phyloP scores from a whole-genome alignment of 2,329 filamentous ascomycete species.

The Taxawa tesnikishii region DNA sequence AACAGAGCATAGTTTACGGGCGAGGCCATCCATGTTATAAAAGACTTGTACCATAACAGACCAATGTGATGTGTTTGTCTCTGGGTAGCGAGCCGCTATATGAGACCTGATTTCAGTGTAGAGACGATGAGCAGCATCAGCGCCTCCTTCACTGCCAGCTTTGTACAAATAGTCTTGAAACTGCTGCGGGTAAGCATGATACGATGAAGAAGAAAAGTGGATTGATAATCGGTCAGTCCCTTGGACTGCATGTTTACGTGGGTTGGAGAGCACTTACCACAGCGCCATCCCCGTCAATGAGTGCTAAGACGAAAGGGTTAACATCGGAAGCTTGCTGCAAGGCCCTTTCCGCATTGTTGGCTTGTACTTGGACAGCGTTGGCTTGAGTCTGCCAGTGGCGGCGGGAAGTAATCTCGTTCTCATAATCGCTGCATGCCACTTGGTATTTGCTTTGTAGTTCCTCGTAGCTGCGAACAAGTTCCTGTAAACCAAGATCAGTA shows the following conservation, averaged over 20 bases:
- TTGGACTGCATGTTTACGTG: background rate
- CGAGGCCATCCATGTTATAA: conserved; percentile 33
- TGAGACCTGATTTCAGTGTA: conserved; percentile 28
- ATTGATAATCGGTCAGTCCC: too few relatives aligned
- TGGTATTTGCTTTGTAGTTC: conserved; percentile 19
- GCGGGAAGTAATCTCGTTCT: conserved; percentile 22
- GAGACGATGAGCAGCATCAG: conserved; percentile 32
- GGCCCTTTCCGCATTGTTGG: too few relatives aligned
- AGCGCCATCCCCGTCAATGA: conserved; percentile 39
- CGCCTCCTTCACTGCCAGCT: conserved; percentile 30
- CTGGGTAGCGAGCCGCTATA: conserved; percentile 26
- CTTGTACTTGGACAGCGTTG: conserved; percentile 3
- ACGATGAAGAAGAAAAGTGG: too few relatives aligned
- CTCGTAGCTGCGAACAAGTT: conserved; percentile 18
- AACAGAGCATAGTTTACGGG: conserved; percentile 26
- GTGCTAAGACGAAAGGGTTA: conserved; percentile 31
- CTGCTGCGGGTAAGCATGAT: conserved; percentile 14
- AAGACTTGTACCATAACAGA: conserved; percentile 34
- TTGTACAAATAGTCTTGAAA: conserved; percentile 32
- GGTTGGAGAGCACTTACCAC: conserved; percentile 20
- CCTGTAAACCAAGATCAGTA: too few relatives aligned
- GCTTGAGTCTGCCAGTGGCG: conserved; percentile 19
- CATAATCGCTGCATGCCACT: conserved; percentile 21
- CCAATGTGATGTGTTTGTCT: conserved; percentile 26
- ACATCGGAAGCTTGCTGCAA: too few relatives aligned